Base-by-base conservation (phyloP, 495 filamentous ascomycete species). In the Tetracladium setigerum region DNA sequence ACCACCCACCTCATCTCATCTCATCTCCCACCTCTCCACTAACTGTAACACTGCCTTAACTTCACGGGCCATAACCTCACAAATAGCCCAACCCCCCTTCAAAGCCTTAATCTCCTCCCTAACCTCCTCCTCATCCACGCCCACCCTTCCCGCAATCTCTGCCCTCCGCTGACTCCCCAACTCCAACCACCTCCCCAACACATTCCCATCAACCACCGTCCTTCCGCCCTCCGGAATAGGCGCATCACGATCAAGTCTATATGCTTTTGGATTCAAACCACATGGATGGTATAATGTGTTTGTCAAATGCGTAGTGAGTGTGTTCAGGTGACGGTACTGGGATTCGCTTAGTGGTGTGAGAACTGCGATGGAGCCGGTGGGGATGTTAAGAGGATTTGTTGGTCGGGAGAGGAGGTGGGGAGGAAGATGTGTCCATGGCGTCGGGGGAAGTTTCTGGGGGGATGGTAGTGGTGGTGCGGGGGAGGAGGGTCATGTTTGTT, bases 241-340 rank as follows among this genome's bases (percentile, higher is more conserved):
- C 12, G 42, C 40, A 22, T 54, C 49, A 14, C 30, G 38, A 22
- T 53, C 52, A 1, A 74, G 62, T 16, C 92, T 78, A 63, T 89
- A 86, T 0, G 77, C 84, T 27, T 83, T 78, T 0, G 89, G 85
- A 59, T 98, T 97, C 36, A 96, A 66, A 0, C 86, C 89, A 4
- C 79, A 83, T 0, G 82, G 62, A 57, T 87, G 84, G 39, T 87
- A 83, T 10, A 96, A 76, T 0, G 81, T 76, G 47, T 78, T 87
- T 7, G 77, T 73, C 4, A 98, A 70, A 55, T 95, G 87, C 2
- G 78, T 83, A 31, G 89, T 80, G 8, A 98, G 70, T n/a, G 85
- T 83, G 9, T 78, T 82, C 14, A 98, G 73, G 0, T 89, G 81
- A 15, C 91, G 86, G 65, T 95, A 95, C 13, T 80, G 68, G 14